Conservation (phyloP, 768 basidiomycete species). For the Suillus ampliporus region DNA sequence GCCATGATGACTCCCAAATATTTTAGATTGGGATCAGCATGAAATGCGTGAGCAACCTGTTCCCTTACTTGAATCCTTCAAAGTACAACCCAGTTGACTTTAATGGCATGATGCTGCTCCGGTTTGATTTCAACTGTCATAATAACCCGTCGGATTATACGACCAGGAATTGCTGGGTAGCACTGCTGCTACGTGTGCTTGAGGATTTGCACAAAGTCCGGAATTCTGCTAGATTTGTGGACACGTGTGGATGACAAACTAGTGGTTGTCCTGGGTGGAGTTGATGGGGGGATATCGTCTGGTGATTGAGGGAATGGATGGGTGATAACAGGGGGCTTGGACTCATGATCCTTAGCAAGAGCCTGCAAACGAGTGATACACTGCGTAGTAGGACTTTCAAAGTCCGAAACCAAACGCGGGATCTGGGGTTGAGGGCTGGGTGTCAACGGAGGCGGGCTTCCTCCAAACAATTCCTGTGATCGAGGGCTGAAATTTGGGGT, state of each 20-base stretch:
- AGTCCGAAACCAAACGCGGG: neutral
- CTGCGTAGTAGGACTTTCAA: neutral
- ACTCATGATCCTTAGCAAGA: neutral
- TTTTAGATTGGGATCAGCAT: neutral
- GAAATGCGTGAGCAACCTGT: constrained; percentile 2
- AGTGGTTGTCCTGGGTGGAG: neutral
- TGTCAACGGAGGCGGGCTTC: neutral
- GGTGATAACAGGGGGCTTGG: neutral
- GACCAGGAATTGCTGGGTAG: neutral
- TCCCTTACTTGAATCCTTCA: neutral
- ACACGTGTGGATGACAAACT: neutral
- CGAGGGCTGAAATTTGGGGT: neutral
- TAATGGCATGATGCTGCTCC: too few species aligned
- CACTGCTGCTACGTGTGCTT: neutral
- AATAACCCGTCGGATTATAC: neutral
- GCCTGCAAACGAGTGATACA: neutral
- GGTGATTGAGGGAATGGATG: neutral
- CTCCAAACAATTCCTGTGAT: neutral
- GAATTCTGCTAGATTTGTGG: neutral
- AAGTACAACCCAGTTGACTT: too few species aligned
- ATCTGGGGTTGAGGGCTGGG: neutral
- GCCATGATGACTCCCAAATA: constrained; percentile 12
- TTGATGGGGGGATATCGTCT: neutral
- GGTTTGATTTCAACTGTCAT: constrained; percentile 11
- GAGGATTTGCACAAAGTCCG: constrained; percentile 2